Percentiles rank a stretch among this genome's conserved stretches.
Conservation (phyloP, 2,329 filamentous ascomycete species). For the Trichoderma sp. region DNA sequence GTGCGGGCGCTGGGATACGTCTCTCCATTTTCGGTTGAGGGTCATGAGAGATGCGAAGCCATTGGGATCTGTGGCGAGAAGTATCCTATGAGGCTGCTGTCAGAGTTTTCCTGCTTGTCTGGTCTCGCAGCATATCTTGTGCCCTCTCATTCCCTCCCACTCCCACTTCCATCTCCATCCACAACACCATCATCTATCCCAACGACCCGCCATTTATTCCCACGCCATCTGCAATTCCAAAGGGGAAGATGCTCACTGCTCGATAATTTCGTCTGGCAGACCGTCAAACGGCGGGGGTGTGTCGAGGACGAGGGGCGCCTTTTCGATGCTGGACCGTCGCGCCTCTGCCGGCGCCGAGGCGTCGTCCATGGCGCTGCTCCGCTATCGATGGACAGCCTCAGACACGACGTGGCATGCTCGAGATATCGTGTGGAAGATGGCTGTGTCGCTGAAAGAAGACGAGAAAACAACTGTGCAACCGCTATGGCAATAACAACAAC, state of each 20-base stretch:
- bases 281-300: constrained; percentile 41
- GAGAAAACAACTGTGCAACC: not conserved
- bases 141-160: not conserved
- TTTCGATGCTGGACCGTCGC: constrained; percentile 41
- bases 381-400: constrained; percentile 9
- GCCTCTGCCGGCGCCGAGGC: constrained; percentile 31
- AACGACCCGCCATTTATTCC: not conserved
- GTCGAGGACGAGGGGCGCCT: constrained; percentile 33
- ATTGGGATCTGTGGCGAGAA: constrained; percentile 60
- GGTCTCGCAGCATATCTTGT: not conserved
- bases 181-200: not conserved
- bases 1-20: constrained; percentile 62
- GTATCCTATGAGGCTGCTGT: constrained; percentile 51
- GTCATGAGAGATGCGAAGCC: constrained; percentile 67
- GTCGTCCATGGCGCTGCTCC: constrained; percentile 37
- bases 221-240: not conserved
- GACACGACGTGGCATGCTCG: constrained; percentile 15
- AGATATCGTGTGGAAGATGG: not conserved
- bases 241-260: constrained; percentile 56
- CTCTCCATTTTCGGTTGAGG: constrained; percentile 66
- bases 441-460: not conserved
- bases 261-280: constrained; percentile 69
- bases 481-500: not conserved
- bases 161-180: not conserved
- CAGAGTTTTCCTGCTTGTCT: not conserved